A percentile compares a stretch with the other conserved stretches of the same genome.
Evolutionary conservation across 2,329 filamentous ascomycete species (phyloP).

Genomic region (Furcasterigmium furcatum): DNA sequence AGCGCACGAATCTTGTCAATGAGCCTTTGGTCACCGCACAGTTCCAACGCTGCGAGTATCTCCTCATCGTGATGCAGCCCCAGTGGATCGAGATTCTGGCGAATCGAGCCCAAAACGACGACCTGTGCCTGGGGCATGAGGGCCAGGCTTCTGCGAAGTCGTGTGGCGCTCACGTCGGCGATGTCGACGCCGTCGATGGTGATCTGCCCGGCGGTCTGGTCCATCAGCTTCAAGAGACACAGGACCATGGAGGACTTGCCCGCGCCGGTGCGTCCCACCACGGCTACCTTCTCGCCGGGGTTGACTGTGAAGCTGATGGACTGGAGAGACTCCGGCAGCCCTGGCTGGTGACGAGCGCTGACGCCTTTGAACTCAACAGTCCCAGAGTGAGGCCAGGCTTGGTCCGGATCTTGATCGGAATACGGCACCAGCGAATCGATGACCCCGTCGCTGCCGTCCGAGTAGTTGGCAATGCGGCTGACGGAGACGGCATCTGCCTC

Average conservation of each 20-base stretch:
- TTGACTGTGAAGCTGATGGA: constrained; percentile 10
- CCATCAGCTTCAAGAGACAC: constrained; percentile 53
- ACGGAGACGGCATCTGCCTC: constrained; percentile 21
- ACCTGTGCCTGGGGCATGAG: constrained; percentile 4
- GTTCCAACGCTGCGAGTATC: not conserved
- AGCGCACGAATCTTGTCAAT: not conserved
- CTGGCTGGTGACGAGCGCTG: constrained; percentile 16
- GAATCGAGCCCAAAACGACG: constrained; percentile 2
- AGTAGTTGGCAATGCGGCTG: constrained; percentile 22
- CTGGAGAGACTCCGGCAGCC: constrained; percentile 19
- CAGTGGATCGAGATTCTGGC: constrained; percentile 1
- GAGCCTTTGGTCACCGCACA: not conserved
- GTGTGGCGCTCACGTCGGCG: not conserved
- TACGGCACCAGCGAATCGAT: constrained; percentile 13
- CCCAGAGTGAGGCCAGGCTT: constrained; percentile 21
- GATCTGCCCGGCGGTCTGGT: constrained; percentile 31
- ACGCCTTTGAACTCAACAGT: constrained; percentile 10
- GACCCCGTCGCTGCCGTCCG: constrained; percentile 5
- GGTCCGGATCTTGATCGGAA: constrained; percentile 6
- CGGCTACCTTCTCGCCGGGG: constrained; percentile 51
- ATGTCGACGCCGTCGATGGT: constrained; percentile 32
- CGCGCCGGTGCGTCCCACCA: constrained; percentile 58
- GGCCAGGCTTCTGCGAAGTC: constrained; percentile 4
- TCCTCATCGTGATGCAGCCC: not conserved
- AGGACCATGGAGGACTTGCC: constrained; percentile 61